Percentiles rank a stretch among this genome's conserved stretches.
These are phyloP conservation scores for Staphylotrichum tortipilum DNA, from an alignment of 495 filamentous ascomycete species.

Conservation along the genomic window DNA sequence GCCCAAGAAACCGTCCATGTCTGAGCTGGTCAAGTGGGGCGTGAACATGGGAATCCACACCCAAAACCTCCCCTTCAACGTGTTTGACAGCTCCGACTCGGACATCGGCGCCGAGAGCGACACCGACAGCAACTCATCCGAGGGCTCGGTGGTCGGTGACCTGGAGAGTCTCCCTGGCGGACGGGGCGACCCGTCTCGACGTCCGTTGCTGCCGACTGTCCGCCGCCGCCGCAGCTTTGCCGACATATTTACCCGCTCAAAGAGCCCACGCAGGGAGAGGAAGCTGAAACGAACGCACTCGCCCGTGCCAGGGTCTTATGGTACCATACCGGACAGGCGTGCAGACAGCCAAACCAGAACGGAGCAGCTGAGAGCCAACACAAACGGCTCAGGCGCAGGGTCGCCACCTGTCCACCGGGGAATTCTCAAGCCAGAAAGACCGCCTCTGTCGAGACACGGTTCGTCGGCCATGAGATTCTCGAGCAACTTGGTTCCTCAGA, in stretches of 20 bases:
- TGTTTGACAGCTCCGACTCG: conserved; percentile 46
- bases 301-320: conserved; percentile 11
- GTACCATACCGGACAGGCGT: conserved; percentile 5
- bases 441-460: conserved; percentile 43
- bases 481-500: conserved; percentile 65
- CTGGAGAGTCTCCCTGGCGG: conserved; percentile 18
- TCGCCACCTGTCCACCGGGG: conserved; percentile 7
- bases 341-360: not conserved
- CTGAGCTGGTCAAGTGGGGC: conserved; percentile 52
- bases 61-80: conserved; percentile 57
- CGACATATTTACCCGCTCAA: conserved; percentile 17
- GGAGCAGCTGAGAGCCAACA: conserved; percentile 1
- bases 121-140: conserved; percentile 38
- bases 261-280: conserved; percentile 11
- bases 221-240: conserved; percentile 30
- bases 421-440: conserved; percentile 27
- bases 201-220: conserved; percentile 20
- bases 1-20: conserved; percentile 54
- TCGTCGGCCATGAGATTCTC: conserved; percentile 53
- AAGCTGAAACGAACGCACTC: conserved; percentile 9
- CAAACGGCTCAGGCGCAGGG: not conserved
- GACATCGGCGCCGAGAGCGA: conserved; percentile 34
- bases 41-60: conserved; percentile 67
- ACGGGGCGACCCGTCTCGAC: conserved; percentile 14
- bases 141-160: conserved; percentile 22